Evolutionary conservation across 371 early-diverging fungal genomes (phyloP).

Genomic region (Lichtheimia ornata): DNA sequence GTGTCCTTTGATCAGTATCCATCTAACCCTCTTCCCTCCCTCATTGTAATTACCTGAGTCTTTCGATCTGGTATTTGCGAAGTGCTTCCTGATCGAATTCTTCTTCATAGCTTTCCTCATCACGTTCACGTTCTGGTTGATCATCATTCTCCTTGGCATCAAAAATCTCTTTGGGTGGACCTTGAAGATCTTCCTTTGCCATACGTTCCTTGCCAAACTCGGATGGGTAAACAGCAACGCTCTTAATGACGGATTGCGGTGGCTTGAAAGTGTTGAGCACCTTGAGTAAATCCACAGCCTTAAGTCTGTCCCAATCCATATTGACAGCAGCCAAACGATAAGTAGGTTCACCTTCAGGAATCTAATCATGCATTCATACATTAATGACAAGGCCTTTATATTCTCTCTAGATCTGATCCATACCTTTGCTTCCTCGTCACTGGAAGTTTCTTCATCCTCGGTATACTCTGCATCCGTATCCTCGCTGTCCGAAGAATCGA

Average conservation of each 20-base stretch:
- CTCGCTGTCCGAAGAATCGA: constrained; percentile 62
- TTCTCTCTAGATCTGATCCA: constrained; percentile 22
- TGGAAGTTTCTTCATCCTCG: constrained; percentile 51
- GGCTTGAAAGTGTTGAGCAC: constrained; percentile 89
- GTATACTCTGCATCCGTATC: constrained; percentile 55
- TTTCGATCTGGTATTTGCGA: constrained; percentile 92
- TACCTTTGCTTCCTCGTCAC: constrained; percentile 55
- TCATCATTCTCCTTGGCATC: constrained; percentile 39
- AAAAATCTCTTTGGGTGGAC: constrained; percentile 86
- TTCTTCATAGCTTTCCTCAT: constrained; percentile 54
- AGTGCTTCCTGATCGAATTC: constrained; percentile 82
- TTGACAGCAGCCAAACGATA: constrained; percentile 91
- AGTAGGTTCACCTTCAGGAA: constrained; percentile 86
- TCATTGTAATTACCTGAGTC: constrained; percentile 59
- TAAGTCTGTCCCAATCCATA: constrained; percentile 97
- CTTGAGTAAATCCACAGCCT: constrained; percentile 84
- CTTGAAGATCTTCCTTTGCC: constrained; percentile 70
- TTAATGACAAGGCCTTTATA: constrained; percentile 9
- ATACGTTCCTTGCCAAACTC: constrained; percentile 95
- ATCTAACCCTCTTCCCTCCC: neutral
- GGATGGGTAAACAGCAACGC: constrained; percentile 90
- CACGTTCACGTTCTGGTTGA: constrained; percentile 35
- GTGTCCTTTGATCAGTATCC: neutral
- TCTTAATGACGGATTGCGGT: constrained; percentile 67
- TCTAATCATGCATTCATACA: constrained; percentile 25